These are phyloP conservation scores for Ophiocordyceps camponoti-floridani DNA, from an alignment of 2,329 filamentous ascomycete species.

Conservation along the genomic window DNA sequence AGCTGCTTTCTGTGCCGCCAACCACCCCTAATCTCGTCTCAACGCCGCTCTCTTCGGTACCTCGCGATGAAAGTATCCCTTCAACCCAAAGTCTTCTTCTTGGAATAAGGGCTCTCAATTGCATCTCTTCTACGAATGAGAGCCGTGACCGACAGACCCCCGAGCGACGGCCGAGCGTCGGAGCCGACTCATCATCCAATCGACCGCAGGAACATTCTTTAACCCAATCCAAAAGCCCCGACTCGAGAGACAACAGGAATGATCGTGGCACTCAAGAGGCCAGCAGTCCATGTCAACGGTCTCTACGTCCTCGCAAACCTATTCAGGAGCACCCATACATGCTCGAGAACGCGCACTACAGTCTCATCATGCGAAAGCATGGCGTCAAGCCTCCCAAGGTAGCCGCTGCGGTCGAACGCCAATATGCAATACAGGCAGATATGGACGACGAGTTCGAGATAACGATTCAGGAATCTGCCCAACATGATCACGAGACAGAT, in stretches of 20 bases:
- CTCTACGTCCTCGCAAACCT: conserved; percentile 39
- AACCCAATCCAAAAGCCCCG: neutral
- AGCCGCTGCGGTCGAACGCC: conserved; percentile 11
- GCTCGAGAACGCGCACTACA: conserved; percentile 36
- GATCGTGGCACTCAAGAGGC: conserved; percentile 7
- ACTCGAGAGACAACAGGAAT: neutral
- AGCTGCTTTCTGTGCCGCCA: neutral
- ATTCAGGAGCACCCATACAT: conserved; percentile 43
- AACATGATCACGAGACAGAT: conserved; percentile 3
- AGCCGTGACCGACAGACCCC: neutral
- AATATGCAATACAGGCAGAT: conserved; percentile 22
- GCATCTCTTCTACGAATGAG: neutral
- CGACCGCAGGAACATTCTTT: neutral
- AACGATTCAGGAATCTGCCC: conserved; percentile 25
- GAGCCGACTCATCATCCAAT: neutral
- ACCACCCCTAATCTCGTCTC: conserved; percentile 7
- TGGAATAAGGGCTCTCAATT: neutral
- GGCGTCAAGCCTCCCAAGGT: conserved; percentile 34
- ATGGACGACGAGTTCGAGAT: conserved; percentile 34
- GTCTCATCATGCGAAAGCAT: conserved; percentile 31
- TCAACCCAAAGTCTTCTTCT: conserved; percentile 3
- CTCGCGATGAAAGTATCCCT: conserved; percentile 10
- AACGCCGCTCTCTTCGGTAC: conserved; percentile 16
- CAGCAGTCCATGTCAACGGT: conserved; percentile 23
- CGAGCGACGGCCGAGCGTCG: neutral